Evolutionary conservation across 768 basidiomycete genomes (phyloP).

Genomic region (Auriscalpium vulgare): DNA sequence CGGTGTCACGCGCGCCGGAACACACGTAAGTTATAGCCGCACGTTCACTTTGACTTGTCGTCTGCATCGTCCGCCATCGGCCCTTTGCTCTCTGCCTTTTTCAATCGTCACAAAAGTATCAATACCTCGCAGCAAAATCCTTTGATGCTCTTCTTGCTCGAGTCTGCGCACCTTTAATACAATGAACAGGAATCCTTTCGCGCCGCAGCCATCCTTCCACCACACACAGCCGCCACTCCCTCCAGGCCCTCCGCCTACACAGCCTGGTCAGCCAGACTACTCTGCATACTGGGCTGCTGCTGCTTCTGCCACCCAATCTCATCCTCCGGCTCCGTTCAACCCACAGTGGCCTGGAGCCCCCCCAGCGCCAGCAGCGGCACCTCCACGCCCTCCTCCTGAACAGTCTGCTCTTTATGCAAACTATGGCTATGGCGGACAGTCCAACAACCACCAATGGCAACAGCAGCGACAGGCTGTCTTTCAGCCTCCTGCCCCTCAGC

Average conservation of each 20-base stretch:
- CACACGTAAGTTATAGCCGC: too few species aligned
- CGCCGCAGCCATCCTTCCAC: constrained; percentile 58
- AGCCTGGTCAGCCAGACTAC: constrained; percentile 63
- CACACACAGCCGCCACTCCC: constrained; percentile 72
- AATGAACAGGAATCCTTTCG: constrained; percentile 86
- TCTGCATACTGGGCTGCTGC: constrained; percentile 66
- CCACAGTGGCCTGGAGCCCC: constrained; percentile 56
- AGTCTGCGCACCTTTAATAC: constrained; percentile 9
- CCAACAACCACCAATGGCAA: constrained; percentile 49
- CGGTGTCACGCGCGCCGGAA: too few species aligned
- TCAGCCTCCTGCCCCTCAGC: constrained; percentile 41
- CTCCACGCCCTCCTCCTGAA: constrained; percentile 62
- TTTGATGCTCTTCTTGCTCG: neutral
- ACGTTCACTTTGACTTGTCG: too few species aligned
- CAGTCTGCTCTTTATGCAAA: constrained; percentile 85
- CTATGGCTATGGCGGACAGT: constrained; percentile 80
- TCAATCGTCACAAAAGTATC: too few species aligned
- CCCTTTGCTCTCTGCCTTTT: too few species aligned
- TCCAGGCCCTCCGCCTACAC: constrained; percentile 70
- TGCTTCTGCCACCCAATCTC: constrained; percentile 40
- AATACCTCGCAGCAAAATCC: too few species aligned
- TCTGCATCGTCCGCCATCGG: too few species aligned
- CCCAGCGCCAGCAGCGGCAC: constrained; percentile 33
- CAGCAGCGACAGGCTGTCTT: constrained; percentile 55
- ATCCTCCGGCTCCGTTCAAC: constrained; percentile 44